phyloP scores from a whole-genome alignment of 495 filamentous ascomycete genomes.

The Sporormia fimetaria region DNA sequence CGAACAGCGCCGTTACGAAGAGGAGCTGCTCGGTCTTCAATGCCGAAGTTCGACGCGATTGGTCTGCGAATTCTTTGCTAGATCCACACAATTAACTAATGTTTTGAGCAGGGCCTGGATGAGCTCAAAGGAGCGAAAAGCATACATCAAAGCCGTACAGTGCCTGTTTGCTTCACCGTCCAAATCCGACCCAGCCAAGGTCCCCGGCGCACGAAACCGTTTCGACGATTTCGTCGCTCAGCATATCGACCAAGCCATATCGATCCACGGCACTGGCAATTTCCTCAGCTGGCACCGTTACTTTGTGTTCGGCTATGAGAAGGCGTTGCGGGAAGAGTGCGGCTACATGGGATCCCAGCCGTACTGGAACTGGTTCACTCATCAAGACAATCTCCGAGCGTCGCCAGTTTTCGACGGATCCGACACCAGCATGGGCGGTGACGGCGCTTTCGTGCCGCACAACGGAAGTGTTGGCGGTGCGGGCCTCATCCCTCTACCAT shows the following conservation, averaged over 20 bases:
- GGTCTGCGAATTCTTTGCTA: too few relatives aligned
- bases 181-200: slow-evolving; percentile 31
- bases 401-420: slow-evolving; percentile 39
- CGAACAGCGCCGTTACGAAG: too few relatives aligned
- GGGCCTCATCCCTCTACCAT: slow-evolving; percentile 16
- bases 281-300: slow-evolving; percentile 63
- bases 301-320: slow-evolving; percentile 50
- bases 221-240: slow-evolving; percentile 59
- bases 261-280: slow-evolving; percentile 49
- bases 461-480: slow-evolving; percentile 2
- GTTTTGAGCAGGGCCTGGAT: too few relatives aligned
- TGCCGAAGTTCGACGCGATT: too few relatives aligned
- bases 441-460: slow-evolving; percentile 34
- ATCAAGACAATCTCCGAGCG: slow-evolving; percentile 25
- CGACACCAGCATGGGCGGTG: slow-evolving; percentile 34
- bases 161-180: slow-evolving; percentile 46
- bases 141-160: slow-evolving; percentile 50
- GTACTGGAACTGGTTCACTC: slow-evolving; percentile 43
- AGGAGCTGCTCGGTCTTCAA: too few relatives aligned
- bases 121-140: slow-evolving; percentile 42
- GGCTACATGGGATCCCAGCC: slow-evolving; percentile 49
- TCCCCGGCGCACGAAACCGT: slow-evolving; percentile 41
- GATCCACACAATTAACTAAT: too few relatives aligned
- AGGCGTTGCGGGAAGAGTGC: slow-evolving; percentile 55
- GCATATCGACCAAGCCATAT: slow-evolving; percentile 52